phyloP scores from a whole-genome alignment of 2,329 filamentous ascomycete genomes.

The Rutstroemia sp. region DNA sequence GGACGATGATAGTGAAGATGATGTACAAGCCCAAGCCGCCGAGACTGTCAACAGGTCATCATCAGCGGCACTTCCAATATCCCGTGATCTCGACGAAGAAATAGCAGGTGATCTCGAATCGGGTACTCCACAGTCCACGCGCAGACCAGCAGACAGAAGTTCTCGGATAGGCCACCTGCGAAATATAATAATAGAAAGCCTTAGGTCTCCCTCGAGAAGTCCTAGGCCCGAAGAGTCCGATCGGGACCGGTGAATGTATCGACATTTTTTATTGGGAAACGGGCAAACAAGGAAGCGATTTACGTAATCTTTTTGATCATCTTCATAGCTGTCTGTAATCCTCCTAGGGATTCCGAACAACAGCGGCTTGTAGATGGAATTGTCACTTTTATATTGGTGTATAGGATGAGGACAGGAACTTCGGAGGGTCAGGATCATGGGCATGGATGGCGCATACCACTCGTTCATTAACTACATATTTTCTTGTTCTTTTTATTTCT shows the following conservation, averaged over 20 bases:
- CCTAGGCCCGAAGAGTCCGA: conserved; percentile 18
- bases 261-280: not conserved
- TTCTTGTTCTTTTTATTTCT: not conserved
- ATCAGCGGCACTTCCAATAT: conserved; percentile 32
- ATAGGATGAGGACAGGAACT: conserved; percentile 11
- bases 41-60: conserved; percentile 39
- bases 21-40: conserved; percentile 37
- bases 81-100: conserved; percentile 11
- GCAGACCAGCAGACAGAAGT: conserved; percentile 2
- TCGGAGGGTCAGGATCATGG: conserved; percentile 10
- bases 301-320: conserved; percentile 8
- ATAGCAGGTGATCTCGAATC: conserved; percentile 22
- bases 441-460: conserved; percentile 25
- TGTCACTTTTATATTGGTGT: conserved; percentile 16
- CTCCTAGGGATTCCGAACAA: not conserved
- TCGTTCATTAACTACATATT: conserved; percentile 16
- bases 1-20: conserved; percentile 37
- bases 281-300: not conserved
- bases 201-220: conserved; percentile 19
- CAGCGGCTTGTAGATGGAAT: not conserved
- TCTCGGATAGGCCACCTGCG: conserved; percentile 1
- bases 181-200: conserved; percentile 12
- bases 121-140: conserved; percentile 17
- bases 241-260: conserved; percentile 20
- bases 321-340: not conserved